Conservation (phyloP, 106 monocot genomes). For the Cymbidium sinense region DNA sequence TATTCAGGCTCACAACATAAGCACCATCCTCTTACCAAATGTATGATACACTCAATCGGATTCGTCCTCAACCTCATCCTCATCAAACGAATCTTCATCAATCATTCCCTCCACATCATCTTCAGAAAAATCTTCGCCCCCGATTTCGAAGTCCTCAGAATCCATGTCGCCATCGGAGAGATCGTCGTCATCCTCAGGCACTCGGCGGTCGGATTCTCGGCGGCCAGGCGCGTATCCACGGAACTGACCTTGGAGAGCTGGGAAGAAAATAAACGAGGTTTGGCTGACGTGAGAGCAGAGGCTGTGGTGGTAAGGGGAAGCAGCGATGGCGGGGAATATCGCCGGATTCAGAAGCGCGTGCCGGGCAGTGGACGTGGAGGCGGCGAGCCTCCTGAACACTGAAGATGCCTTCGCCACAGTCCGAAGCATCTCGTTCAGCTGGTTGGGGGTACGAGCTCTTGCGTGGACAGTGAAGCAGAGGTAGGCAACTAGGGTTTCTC, state of each 20-base stretch:
- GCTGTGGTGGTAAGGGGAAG: not conserved
- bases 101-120: not conserved
- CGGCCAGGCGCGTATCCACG: constrained; percentile 1
- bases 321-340: not conserved
- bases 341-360: not conserved
- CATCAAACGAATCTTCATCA: not conserved
- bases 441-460: not conserved
- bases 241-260: not conserved
- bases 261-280: not conserved
- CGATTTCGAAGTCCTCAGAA: not conserved
- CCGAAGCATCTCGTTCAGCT: not conserved
- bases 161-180: not conserved
- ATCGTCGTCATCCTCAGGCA: not conserved
- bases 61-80: not conserved
- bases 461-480: not conserved
- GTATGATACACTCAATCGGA: not conserved
- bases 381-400: not conserved
- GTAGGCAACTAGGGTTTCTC: constrained; percentile 1
- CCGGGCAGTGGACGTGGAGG: not conserved
- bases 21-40: not conserved
- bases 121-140: not conserved
- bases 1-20: no score
- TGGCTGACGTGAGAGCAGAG: not conserved
- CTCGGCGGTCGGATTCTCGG: not conserved
- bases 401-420: not conserved